Evolutionary conservation across 2,329 filamentous ascomycete genomes (phyloP).

Genomic region (Ceratocystis lukuohia): DNA sequence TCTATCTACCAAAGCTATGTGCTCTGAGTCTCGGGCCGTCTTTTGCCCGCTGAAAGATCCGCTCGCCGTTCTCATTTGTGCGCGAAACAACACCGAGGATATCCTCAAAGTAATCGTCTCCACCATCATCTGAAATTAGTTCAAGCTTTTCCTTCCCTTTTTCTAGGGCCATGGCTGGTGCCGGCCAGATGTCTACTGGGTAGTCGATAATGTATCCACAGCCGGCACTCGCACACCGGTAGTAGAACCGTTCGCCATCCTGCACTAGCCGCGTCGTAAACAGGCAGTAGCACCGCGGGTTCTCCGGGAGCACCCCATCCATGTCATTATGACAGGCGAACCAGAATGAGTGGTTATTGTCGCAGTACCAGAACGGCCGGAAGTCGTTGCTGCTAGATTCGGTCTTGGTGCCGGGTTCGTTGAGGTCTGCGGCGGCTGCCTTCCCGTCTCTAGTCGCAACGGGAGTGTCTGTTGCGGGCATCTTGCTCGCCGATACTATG

Average conservation of each 20-base stretch:
- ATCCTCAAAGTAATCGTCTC: constrained; percentile 17
- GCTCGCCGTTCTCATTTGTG: neutral
- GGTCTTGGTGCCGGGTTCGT: too few species aligned
- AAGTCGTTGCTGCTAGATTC: too few species aligned
- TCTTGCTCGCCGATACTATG: neutral
- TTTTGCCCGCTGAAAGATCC: neutral
- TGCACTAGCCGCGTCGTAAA: constrained; percentile 14
- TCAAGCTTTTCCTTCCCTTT: constrained; percentile 1
- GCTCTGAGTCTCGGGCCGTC: neutral
- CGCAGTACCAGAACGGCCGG: constrained; percentile 9
- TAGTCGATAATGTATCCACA: constrained; percentile 16
- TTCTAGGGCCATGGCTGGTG: neutral
- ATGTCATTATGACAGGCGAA: constrained; percentile 15
- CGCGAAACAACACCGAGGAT: constrained; percentile 12
- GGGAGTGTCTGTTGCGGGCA: neutral
- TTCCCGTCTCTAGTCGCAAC: neutral
- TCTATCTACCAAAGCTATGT: neutral
- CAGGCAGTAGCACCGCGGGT: constrained; percentile 17
- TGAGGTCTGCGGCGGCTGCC: neutral
- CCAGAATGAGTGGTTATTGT: constrained; percentile 6
- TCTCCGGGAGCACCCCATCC: constrained; percentile 17
- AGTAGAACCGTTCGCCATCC: constrained; percentile 6
- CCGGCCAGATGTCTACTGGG: neutral
- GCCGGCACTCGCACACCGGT: constrained; percentile 15
- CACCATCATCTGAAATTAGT: constrained; percentile 12